A percentile compares a stretch with the other conserved stretches of the same genome.
Conservation (phyloP, 257 asterid species). For the Lavandula angustifolia region DNA sequence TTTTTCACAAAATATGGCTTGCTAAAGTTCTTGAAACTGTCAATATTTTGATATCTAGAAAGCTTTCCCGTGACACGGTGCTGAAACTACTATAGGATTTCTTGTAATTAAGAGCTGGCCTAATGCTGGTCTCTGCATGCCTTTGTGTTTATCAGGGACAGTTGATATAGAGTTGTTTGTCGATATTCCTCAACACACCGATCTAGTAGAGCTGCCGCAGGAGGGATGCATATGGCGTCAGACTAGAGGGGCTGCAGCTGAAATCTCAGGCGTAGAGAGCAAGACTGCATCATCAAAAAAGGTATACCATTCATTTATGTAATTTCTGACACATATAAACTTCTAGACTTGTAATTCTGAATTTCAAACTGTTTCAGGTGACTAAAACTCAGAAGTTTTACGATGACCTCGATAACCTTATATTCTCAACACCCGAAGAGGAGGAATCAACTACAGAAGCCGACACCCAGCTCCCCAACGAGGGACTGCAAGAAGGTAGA, state of each 20-base stretch:
- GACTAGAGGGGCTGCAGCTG: conserved; percentile 85
- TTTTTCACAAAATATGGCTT: no score
- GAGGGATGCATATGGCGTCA: conserved; percentile 83
- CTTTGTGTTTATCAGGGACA: conserved; percentile 52
- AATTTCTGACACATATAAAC: conserved; percentile 15
- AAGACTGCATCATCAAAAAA: conserved; percentile 51
- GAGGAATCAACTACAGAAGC: conserved; percentile 40
- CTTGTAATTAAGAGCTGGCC: no score
- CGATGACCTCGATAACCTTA: conserved; percentile 67
- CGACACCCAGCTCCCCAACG: conserved; percentile 28
- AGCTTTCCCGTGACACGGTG: no score
- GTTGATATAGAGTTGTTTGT: conserved; percentile 61
- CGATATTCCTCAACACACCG: conserved; percentile 59
- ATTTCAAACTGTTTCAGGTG: conserved; percentile 49
- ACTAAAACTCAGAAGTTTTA: conserved; percentile 78
- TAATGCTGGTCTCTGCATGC: conserved; percentile 7
- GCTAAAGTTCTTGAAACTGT: no score
- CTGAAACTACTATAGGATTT: no score
- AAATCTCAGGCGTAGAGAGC: conserved; percentile 56
- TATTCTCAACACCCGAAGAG: conserved; percentile 42
- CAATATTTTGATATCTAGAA: no score
- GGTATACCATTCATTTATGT: conserved; percentile 40
- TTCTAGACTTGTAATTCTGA: conserved; percentile 17
- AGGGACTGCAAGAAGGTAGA: conserved; percentile 50
- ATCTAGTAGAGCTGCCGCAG: conserved; percentile 70